Conservation (phyloP, 768 basidiomycete genomes). For the Boletus pseudo-olivaceus region DNA sequence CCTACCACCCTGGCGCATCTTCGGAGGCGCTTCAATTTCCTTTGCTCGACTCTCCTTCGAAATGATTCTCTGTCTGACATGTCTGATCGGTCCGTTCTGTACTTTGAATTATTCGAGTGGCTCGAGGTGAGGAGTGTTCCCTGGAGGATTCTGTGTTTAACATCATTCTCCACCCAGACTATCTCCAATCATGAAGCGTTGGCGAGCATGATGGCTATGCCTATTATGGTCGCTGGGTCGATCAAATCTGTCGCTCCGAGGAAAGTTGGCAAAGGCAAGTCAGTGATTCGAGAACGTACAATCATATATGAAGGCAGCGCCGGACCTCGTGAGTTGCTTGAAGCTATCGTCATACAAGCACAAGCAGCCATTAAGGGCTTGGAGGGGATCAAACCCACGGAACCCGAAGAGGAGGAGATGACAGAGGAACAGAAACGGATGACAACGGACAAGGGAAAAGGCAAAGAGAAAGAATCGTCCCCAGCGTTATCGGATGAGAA, state of each 20-base stretch:
- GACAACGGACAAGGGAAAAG: conserved; percentile 65
- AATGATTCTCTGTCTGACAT: conserved; percentile 94
- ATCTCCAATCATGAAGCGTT: conserved; percentile 91
- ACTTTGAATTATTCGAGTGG: conserved; percentile 90
- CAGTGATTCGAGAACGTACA: conserved; percentile 70
- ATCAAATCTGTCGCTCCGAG: conserved; percentile 62
- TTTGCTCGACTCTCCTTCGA: conserved; percentile 79
- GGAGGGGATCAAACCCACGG: conserved; percentile 55
- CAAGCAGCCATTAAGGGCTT: conserved; percentile 88
- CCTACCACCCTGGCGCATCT: conserved; percentile 91
- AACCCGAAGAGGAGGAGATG: conserved; percentile 56
- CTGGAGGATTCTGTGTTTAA: neutral
- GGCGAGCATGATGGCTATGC: conserved; percentile 96
- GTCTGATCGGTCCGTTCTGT: conserved; percentile 81
- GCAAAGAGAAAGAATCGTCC: conserved; percentile 47
- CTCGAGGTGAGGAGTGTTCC: conserved; percentile 58
- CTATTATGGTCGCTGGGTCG: conserved; percentile 82
- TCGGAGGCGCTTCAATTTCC: conserved; percentile 83
- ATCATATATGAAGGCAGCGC: conserved; percentile 89
- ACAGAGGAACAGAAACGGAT: conserved; percentile 90
- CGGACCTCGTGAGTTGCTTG: conserved; percentile 86
- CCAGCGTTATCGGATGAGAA: conserved; percentile 65
- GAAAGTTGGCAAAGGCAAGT: conserved; percentile 42
- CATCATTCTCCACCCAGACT: conserved; percentile 47
- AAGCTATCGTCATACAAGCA: conserved; percentile 89